Evolutionary conservation across 2,329 filamentous ascomycete genomes (phyloP).

Genomic region (Calonectria hongkongensis): DNA sequence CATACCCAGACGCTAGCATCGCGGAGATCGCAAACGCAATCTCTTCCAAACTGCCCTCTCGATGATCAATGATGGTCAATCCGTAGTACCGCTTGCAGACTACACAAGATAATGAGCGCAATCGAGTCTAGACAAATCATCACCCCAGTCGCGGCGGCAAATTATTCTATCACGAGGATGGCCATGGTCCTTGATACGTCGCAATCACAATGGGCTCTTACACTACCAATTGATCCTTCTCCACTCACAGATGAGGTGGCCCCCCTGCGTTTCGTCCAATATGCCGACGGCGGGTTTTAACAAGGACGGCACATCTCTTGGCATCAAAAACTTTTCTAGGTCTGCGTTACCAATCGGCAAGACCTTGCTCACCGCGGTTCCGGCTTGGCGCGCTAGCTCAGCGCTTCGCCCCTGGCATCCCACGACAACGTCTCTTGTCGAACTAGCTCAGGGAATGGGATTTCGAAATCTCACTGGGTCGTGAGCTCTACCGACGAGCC

Average conservation of each 20-base stretch:
- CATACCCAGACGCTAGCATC: background rate
- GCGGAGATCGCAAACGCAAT: background rate
- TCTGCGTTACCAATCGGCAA: background rate
- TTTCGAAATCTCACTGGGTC: too few species aligned
- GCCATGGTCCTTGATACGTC: background rate
- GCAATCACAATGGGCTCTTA: conserved; percentile 15
- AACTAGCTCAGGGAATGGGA: background rate
- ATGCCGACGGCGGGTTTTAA: background rate
- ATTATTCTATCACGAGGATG: too few species aligned
- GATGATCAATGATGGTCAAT: too few species aligned
- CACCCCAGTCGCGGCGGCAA: background rate
- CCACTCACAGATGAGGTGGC: background rate
- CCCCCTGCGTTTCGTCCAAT: background rate
- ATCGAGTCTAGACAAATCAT: background rate
- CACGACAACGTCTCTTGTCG: too few species aligned
- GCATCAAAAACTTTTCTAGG: background rate
- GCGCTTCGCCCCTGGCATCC: background rate
- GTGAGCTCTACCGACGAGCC: too few species aligned
- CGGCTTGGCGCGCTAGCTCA: background rate
- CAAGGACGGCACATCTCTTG: background rate
- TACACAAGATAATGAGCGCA: background rate
- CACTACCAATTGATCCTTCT: background rate
- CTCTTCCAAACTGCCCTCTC: too few species aligned
- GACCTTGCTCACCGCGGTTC: conserved; percentile 3
- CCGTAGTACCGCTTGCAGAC: too few species aligned